Evolutionary conservation across 2,329 filamentous ascomycete genomes (phyloP), one percentile per base, ranked within the genome.

Genomic region (Nemania abortiva): DNA sequence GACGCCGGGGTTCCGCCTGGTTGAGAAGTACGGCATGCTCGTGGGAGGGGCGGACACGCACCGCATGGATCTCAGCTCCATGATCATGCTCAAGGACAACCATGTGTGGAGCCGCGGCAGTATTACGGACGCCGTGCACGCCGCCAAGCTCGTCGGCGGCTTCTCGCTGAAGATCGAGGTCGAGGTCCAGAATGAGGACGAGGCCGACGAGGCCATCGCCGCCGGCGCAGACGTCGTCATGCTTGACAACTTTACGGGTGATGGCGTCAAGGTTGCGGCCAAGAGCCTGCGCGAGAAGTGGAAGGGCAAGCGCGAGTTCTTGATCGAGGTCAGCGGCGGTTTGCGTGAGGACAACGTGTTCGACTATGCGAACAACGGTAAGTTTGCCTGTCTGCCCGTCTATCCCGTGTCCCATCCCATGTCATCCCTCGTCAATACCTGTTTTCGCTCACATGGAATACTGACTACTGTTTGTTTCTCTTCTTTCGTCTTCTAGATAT

Each of bases 81-180:
- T 99, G 96, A 95, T 95, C 65, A 99, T 99, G 96, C 87, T 99
- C 73, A 99, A 99, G 84, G 96, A 99, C 82, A 99, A 99, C 82
- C 96, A 99, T 82, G 91, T 99, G 66, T 98, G 95, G 92, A 94
- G 93, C 71, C 91, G 92, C 63, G 91, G 91, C 29, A 93, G 92
- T 78, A 98, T 99, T 80, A 90, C 92, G 1, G 89, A 92, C 24
- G 96, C 96, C 6, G 95, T 99, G 27, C 84, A 85, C 49, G 93
- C 95, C 1, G 96, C 96, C 27, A 93, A 93, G 79, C 86, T 90
- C 11, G 93, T 91, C 0, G 95, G 90, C 9, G 96, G 96, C 0
- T 99, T 98, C 81, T 90, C 92, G 49, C 86, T 97, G 68, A 99
- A 98, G 86, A 88, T 99, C 49, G 96, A 99, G 84, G 96, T 99